Percentiles rank a stretch among this genome's conserved stretches.
phyloP scores from a whole-genome alignment of 192 early-diverging fungal genomes.

The Coemansia sp. region DNA sequence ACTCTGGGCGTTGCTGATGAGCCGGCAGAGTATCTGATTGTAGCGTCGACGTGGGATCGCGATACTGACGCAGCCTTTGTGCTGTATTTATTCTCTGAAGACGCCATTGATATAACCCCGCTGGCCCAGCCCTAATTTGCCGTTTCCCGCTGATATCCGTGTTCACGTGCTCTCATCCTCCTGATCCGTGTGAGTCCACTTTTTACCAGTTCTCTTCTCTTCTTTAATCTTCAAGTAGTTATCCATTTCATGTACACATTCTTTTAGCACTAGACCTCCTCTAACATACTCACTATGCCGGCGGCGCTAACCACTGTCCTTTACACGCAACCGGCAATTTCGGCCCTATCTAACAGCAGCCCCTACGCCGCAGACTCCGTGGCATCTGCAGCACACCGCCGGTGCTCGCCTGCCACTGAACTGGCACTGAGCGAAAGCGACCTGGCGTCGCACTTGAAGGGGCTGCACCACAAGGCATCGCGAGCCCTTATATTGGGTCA shows the following conservation, averaged over 20 bases:
- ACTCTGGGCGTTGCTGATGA: constrained; percentile 14
- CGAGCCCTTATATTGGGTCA: constrained; percentile 50
- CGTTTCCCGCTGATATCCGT: background rate
- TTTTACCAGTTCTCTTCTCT: background rate
- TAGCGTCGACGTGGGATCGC: constrained; percentile 43
- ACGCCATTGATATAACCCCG: constrained; percentile 25
- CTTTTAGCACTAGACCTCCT: background rate
- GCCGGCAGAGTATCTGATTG: constrained; percentile 38
- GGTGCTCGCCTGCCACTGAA: background rate
- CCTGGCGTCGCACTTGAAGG: constrained; percentile 21
- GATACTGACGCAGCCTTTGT: constrained; percentile 36
- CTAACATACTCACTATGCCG: constrained; percentile 1
- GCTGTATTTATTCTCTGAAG: constrained; percentile 50
- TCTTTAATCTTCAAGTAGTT: background rate
- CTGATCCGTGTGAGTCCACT: background rate
- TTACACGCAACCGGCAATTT: background rate
- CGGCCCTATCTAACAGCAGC: background rate
- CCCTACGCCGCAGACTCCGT: background rate
- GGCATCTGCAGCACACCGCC: background rate
- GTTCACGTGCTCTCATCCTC: background rate
- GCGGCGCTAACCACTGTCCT: constrained; percentile 3
- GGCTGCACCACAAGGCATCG: constrained; percentile 50
- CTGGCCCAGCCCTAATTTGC: constrained; percentile 4
- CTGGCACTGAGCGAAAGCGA: background rate
- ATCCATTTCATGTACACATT: background rate